Conservation (phyloP, 768 basidiomycete genomes). For the Daedalea quercina region DNA sequence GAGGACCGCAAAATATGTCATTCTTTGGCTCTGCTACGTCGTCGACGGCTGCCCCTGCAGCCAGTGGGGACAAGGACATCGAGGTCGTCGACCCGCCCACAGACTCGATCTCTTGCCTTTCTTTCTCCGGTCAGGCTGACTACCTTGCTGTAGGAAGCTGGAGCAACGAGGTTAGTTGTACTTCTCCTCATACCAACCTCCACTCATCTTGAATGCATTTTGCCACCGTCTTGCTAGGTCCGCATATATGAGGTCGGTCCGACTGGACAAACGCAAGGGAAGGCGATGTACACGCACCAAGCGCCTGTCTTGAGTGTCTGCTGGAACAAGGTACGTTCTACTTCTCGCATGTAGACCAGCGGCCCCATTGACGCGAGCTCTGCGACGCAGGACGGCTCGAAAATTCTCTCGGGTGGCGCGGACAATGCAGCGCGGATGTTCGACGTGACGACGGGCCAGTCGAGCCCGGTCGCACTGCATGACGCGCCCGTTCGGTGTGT, state of each 20-base stretch:
- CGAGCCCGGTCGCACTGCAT: conserved; percentile 82
- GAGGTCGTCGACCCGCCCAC: conserved; percentile 75
- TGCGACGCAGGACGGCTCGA: conserved; percentile 68
- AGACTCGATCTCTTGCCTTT: conserved; percentile 81
- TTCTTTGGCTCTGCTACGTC: conserved; percentile 14
- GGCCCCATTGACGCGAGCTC: not conserved
- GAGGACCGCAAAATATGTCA: not conserved
- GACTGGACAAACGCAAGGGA: conserved; percentile 76
- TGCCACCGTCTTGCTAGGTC: conserved; percentile 44
- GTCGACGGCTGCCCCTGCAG: conserved; percentile 24
- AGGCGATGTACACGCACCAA: conserved; percentile 87
- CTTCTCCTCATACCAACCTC: not conserved
- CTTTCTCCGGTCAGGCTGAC: conserved; percentile 82
- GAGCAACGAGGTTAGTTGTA: conserved; percentile 75
- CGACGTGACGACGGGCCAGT: conserved; percentile 78
- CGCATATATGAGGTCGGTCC: conserved; percentile 87
- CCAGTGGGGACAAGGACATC: conserved; percentile 63
- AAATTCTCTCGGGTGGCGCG: conserved; percentile 87
- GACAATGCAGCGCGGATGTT: conserved; percentile 96
- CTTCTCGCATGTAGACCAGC: not conserved
- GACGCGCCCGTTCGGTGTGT: conserved; percentile 85
- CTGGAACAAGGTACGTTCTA: conserved; percentile 78
- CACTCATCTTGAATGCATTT: not conserved
- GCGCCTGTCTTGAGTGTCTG: conserved; percentile 83
- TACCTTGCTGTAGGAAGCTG: conserved; percentile 91